A percentile compares a stretch with the other conserved stretches of the same genome.
These are phyloP conservation scores for Gossypioides kirkii DNA, from an alignment of 345 rosid species.

Conservation along the genomic window DNA sequence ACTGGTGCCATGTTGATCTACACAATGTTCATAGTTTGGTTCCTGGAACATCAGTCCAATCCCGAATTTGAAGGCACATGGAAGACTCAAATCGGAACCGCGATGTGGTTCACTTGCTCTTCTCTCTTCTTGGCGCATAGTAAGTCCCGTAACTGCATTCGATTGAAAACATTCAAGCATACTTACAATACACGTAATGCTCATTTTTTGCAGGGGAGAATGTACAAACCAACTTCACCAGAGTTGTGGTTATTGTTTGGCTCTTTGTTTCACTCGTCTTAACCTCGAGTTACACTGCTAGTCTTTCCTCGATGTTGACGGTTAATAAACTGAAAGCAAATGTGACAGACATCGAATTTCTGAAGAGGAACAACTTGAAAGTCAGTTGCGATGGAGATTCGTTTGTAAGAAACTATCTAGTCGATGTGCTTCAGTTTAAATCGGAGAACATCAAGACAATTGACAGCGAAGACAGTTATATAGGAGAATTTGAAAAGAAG, in stretches of 20 bases:
- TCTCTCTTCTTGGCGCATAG: constrained; percentile 55
- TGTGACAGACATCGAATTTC: constrained; percentile 20
- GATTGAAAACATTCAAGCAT: no score
- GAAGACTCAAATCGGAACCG: constrained; percentile 34
- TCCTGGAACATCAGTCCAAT: constrained; percentile 34
- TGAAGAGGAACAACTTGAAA: constrained; percentile 10
- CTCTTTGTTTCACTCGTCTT: constrained; percentile 47
- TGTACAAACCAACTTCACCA: constrained; percentile 30
- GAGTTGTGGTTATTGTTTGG: constrained; percentile 48
- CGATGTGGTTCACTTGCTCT: constrained; percentile 45
- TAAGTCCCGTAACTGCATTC: constrained; percentile 18
- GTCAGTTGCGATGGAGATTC: constrained; percentile 48
- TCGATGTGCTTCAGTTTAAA: constrained; percentile 13
- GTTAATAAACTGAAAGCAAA: constrained; percentile 31
- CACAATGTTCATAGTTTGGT: constrained; percentile 46
- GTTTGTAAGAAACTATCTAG: constrained; percentile 34
- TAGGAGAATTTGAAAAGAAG: constrained; percentile 15
- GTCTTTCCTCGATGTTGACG: constrained; percentile 51
- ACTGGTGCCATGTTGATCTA: constrained; percentile 34
- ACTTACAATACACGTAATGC: no score
- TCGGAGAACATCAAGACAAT: constrained; percentile 3
- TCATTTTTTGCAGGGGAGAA: constrained; percentile 28
- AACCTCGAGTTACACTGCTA: constrained; percentile 57
- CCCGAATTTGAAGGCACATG: constrained; percentile 35
- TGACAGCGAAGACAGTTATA: constrained; percentile 16